Percentiles rank a stretch among this genome's conserved stretches.
These are phyloP conservation scores for Pythium rishiriense DNA, from an alignment of 352 stramenopile genomes.

Conservation along the genomic window DNA sequence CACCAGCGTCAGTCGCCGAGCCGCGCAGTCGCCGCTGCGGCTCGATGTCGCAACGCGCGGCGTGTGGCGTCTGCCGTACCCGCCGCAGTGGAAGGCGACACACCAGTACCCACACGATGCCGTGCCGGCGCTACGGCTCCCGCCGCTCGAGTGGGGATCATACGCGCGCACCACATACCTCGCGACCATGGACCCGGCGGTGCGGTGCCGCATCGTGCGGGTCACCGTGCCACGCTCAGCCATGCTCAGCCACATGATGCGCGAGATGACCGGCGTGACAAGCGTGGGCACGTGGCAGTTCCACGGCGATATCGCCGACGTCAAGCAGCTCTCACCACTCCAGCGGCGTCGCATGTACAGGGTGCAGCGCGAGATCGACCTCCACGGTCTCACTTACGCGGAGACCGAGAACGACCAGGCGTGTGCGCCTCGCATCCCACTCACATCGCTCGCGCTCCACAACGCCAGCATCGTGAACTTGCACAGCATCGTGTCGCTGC, in stretches of 20 bases:
- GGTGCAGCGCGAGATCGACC: background rate
- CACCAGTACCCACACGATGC: no score
- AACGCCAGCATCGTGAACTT: conserved; percentile 7
- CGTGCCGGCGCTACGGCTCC: background rate
- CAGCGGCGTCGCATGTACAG: background rate
- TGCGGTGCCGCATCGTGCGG: background rate
- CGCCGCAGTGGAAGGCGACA: background rate
- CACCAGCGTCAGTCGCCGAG: background rate
- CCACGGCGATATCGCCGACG: conserved; percentile 8
- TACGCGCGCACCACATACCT: conserved; percentile 4
- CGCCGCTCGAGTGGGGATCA: background rate
- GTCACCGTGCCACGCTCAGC: conserved; percentile 15
- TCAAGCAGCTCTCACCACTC: conserved; percentile 9
- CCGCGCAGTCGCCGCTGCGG: background rate
- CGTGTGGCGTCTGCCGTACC: conserved; percentile 18
- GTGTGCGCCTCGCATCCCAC: background rate
- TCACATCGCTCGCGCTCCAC: background rate
- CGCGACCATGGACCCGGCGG: background rate
- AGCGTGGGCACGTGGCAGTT: conserved; percentile 15
- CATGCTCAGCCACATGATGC: background rate
- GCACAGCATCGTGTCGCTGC: background rate
- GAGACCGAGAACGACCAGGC: background rate
- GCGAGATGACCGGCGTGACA: conserved; percentile 4
- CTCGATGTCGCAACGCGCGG: background rate
- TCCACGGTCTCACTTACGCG: background rate